These are phyloP conservation scores for Dactylellina haptotyla DNA, from an alignment of 2,329 filamentous ascomycete species.

Conservation along the genomic window DNA sequence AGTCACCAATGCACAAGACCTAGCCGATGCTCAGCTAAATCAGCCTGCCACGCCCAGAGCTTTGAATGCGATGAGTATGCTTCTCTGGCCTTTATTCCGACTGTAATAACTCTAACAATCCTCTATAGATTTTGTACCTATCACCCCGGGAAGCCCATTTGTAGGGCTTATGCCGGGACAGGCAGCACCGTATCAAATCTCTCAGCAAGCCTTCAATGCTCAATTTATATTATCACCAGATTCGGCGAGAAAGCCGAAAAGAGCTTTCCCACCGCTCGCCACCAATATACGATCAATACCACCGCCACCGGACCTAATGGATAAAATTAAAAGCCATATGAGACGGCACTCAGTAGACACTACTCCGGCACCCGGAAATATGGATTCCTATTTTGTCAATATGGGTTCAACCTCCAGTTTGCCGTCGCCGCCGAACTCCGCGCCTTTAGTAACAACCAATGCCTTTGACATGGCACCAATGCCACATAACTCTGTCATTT, in stretches of 20 bases:
- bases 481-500: slow-evolving; percentile 56
- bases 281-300: slow-evolving; percentile 49
- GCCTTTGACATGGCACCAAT: slow-evolving; percentile 58
- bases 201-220: slow-evolving; percentile 41
- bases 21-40: slow-evolving; percentile 37
- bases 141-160: slow-evolving; percentile 46
- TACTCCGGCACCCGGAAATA: slow-evolving; percentile 34
- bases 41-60: slow-evolving; percentile 38
- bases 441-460: slow-evolving; percentile 55
- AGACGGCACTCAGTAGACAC: slow-evolving; percentile 50
- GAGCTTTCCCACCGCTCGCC: slow-evolving; percentile 40
- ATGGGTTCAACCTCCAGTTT: slow-evolving; percentile 53
- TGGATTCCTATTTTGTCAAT: slow-evolving; percentile 48
- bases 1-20: slow-evolving; percentile 48
- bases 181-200: slow-evolving; percentile 34
- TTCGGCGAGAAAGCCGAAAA: slow-evolving; percentile 43
- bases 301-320: slow-evolving; percentile 40
- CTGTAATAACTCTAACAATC: slow-evolving; percentile 10
- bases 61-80: slow-evolving; percentile 51
- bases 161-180: slow-evolving; percentile 42
- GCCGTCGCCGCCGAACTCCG: slow-evolving; percentile 56
- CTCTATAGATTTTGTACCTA: slow-evolving; percentile 37
- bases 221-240: slow-evolving; percentile 48
- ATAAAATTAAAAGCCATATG: slow-evolving; percentile 51
- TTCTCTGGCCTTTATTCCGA: neutral